Conservation (phyloP, 1,139 yeast species). For the Suzukiozyma palmioleophila region DNA sequence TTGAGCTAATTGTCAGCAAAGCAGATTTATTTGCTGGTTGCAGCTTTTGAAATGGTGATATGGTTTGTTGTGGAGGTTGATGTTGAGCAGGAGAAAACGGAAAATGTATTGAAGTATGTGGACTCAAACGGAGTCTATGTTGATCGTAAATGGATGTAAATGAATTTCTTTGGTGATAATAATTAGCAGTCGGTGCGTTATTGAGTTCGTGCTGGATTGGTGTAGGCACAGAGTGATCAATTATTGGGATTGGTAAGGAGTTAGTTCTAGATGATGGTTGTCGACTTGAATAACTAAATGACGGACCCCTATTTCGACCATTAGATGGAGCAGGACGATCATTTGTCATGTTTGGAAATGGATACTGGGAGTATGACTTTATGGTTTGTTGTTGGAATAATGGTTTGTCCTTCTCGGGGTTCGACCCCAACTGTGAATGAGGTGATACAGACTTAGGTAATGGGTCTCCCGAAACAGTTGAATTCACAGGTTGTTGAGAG, state of each 20-base stretch:
- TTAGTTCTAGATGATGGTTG: conserved; percentile 15
- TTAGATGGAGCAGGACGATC: not conserved
- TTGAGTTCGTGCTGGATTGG: conserved; percentile 1
- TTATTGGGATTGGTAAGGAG: conserved; percentile 19
- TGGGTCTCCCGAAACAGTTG: conserved; percentile 1
- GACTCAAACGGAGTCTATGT: not conserved
- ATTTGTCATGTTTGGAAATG: conserved; percentile 6
- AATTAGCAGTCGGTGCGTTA: conserved; percentile 5
- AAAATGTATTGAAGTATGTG: conserved; percentile 1
- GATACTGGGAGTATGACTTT: conserved; percentile 4
- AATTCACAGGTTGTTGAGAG: conserved; percentile 1
- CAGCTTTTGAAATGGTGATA: conserved; percentile 3
- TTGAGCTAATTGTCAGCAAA: conserved; percentile 1
- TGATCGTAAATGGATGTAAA: conserved; percentile 18
- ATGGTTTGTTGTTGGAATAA: conserved; percentile 3
- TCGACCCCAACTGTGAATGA: conserved; percentile 3
- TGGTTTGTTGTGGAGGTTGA: not conserved
- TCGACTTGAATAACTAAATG: conserved; percentile 8
- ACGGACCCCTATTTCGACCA: not conserved
- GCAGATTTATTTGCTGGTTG: not conserved
- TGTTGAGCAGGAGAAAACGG: not conserved
- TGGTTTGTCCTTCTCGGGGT: conserved; percentile 1
- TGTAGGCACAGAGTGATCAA: conserved; percentile 14
- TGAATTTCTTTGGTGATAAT: conserved; percentile 10
- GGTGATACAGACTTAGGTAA: conserved; percentile 4